phyloP scores from a whole-genome alignment of 225 moss, liverwort and hornwort genomes.

The Anthoceros angustus region DNA sequence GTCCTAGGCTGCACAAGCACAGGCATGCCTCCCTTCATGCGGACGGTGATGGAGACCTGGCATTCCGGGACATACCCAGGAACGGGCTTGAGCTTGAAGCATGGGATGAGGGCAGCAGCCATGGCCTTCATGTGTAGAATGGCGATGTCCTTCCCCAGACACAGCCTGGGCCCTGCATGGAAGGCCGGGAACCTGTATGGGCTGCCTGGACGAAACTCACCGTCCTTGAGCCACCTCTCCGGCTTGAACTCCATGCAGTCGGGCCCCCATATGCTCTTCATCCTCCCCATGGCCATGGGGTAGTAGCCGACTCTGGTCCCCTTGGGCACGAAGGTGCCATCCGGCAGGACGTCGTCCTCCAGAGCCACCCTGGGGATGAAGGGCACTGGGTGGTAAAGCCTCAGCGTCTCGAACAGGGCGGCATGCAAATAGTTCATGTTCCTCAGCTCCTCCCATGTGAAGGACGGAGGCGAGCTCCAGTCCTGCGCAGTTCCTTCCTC shows the following conservation, averaged over 20 bases:
- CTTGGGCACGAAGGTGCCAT: constrained; percentile 17
- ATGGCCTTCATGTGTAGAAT: constrained; percentile 7
- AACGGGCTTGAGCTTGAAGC: constrained; percentile 3
- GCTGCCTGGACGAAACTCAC: not conserved
- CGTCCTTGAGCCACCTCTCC: not conserved
- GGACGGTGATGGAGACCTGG: not conserved
- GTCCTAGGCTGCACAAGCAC: constrained; percentile 7
- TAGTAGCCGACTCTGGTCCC: constrained; percentile 10
- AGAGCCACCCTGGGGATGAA: constrained; percentile 15
- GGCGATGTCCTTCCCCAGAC: constrained; percentile 6
- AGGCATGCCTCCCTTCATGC: constrained; percentile 2
- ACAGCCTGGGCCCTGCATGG: constrained; percentile 11
- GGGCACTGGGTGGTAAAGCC: not conserved
- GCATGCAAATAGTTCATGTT: constrained; percentile 18
- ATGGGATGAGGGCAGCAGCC: not conserved
- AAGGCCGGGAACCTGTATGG: not conserved
- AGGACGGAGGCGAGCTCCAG: not conserved
- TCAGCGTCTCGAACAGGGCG: constrained; percentile 12
- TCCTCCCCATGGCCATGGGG: constrained; percentile 11
- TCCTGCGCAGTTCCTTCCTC: too few species aligned
- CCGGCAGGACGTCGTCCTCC: constrained; percentile 19
- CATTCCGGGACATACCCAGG: constrained; percentile 8
- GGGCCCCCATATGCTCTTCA: not conserved
- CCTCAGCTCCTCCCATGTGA: constrained; percentile 16
- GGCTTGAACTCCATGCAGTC: not conserved